phyloP scores from a whole-genome alignment of 352 stramenopile species.

The Pythium aristosporum region DNA sequence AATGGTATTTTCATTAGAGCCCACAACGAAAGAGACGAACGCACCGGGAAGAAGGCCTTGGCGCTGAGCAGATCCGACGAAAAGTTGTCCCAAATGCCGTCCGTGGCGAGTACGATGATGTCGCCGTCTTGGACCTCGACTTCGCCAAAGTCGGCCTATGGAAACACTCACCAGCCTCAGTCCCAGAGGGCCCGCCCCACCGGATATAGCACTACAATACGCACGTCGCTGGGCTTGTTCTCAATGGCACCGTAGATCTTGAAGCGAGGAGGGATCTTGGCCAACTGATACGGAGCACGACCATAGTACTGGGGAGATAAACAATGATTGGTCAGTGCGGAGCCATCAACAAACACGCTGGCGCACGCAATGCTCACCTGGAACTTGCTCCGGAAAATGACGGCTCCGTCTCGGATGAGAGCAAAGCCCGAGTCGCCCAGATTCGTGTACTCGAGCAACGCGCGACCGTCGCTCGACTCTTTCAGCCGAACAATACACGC shows the following conservation, averaged over 20 bases:
- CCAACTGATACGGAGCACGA: slow-evolving; percentile 71
- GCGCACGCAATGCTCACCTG: slow-evolving; percentile 33
- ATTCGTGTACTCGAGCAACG: slow-evolving; percentile 78
- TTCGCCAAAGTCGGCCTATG: slow-evolving; percentile 64
- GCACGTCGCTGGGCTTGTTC: slow-evolving; percentile 69
- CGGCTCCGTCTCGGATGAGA: slow-evolving; percentile 57
- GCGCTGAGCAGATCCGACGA: slow-evolving; percentile 46
- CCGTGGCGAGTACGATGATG: slow-evolving; percentile 74
- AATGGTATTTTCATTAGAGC: neutral
- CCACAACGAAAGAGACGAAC: slow-evolving; percentile 15
- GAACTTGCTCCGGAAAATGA: slow-evolving; percentile 78
- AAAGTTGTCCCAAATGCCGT: slow-evolving; percentile 86
- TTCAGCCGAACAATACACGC: slow-evolving; percentile 74
- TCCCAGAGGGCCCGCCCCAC: neutral
- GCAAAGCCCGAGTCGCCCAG: slow-evolving; percentile 77
- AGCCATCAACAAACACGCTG: neutral
- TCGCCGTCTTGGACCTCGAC: slow-evolving; percentile 74
- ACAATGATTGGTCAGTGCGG: neutral
- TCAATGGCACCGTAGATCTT: slow-evolving; percentile 79
- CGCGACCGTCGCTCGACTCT: slow-evolving; percentile 37
- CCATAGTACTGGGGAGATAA: slow-evolving; percentile 50
- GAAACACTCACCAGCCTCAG: neutral
- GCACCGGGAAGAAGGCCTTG: slow-evolving; percentile 56
- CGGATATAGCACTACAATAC: slow-evolving; percentile 12
- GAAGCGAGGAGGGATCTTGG: slow-evolving; percentile 72